Conservation (phyloP, 176 grass and related monocot genomes). For the Otatea glauca region DNA sequence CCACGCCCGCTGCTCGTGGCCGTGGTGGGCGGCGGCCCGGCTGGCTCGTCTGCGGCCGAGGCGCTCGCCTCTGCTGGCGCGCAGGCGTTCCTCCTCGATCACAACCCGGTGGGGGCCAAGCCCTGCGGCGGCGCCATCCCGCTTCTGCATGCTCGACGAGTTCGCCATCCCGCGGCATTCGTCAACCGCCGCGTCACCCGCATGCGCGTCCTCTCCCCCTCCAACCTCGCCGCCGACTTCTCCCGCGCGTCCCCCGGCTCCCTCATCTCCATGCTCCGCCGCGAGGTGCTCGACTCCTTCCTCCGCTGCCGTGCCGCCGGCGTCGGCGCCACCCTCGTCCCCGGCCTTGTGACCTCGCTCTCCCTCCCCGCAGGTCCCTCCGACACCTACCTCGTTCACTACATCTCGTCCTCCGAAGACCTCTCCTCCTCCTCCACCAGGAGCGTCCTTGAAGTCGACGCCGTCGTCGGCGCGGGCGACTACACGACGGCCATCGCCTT, state of each 20-base stretch:
- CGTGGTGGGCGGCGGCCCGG: constrained; percentile 83
- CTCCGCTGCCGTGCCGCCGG: constrained; percentile 50
- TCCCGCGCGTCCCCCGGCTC: constrained; percentile 51
- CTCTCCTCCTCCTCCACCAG: constrained; percentile 18
- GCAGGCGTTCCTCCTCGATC: constrained; percentile 78
- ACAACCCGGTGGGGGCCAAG: constrained; percentile 74
- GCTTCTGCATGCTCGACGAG: constrained; percentile 90
- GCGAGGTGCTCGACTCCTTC: constrained; percentile 94
- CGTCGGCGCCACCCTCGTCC: constrained; percentile 59
- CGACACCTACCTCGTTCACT: constrained; percentile 72
- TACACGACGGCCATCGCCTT: constrained; percentile 97
- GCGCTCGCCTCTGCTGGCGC: constrained; percentile 63
- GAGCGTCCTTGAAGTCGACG: constrained; percentile 67
- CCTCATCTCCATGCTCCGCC: constrained; percentile 95
- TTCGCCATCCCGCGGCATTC: constrained; percentile 71
- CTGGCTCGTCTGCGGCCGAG: constrained; percentile 77
- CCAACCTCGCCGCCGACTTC: constrained; percentile 83
- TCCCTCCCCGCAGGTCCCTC: constrained; percentile 47
- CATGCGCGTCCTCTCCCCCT: constrained; percentile 86
- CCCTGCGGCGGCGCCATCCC: constrained; percentile 96
- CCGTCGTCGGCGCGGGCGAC: constrained; percentile 76
- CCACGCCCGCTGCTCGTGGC: constrained; percentile 68
- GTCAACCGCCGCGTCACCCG: constrained; percentile 83
- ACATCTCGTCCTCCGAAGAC: constrained; percentile 48
- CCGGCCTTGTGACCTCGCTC: constrained; percentile 74